Evolutionary conservation across 1,284 basidiomycete genomes (phyloP).

Genomic region (Irpex sp.): DNA sequence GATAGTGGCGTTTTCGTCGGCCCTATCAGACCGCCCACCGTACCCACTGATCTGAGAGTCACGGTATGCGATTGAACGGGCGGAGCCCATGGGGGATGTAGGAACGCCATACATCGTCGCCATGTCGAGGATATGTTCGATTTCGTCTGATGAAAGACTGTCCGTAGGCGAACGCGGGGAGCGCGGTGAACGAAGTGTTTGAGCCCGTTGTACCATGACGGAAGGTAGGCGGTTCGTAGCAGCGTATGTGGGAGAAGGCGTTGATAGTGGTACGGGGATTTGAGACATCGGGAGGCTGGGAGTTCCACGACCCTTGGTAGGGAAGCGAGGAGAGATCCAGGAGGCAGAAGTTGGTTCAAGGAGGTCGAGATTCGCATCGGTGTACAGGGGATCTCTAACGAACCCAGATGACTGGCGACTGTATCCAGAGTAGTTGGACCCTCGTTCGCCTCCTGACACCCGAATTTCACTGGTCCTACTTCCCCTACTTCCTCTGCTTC

Average conservation of each 20-base stretch:
- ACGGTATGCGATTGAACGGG: not conserved
- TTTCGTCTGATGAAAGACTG: conserved; percentile 37
- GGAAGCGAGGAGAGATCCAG: not conserved
- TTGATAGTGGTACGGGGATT: conserved; percentile 8
- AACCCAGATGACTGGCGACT: not conserved
- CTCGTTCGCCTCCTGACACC: not conserved
- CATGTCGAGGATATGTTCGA: conserved; percentile 52
- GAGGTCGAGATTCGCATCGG: conserved; percentile 12
- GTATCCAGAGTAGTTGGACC: not conserved
- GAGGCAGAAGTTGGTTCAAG: conserved; percentile 8
- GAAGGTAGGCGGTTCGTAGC: not conserved
- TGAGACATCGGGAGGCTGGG: conserved; percentile 3
- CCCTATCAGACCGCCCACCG: not conserved
- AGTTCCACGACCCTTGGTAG: not conserved
- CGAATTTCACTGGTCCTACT: not conserved
- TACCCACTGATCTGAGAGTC: not conserved
- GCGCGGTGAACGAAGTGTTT: not conserved
- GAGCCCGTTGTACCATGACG: not conserved
- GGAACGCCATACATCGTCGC: conserved; percentile 33
- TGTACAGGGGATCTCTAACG: conserved; percentile 18
- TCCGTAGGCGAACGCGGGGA: not conserved
- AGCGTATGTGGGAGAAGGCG: not conserved
- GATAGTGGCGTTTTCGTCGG: not conserved
- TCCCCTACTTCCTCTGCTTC: not conserved
- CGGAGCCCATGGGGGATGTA: conserved; percentile 11